Conservation (phyloP, 1,139 yeast species). For the Arxiozyma telluris region DNA sequence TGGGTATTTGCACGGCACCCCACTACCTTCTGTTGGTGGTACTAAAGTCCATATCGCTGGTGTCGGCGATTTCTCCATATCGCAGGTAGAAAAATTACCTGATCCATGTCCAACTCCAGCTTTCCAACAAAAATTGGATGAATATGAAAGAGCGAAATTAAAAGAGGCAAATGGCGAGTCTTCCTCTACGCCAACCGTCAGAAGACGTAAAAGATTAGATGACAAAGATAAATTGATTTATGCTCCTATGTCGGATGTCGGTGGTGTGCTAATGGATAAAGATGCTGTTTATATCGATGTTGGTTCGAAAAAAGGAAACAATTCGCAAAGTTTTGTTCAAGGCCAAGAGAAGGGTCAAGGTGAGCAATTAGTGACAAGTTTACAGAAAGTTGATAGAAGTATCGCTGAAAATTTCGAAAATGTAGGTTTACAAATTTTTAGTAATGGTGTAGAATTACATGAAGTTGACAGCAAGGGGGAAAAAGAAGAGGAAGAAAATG, state of each 20-base stretch:
- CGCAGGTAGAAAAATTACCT: slow-evolving; percentile 77
- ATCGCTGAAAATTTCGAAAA: slow-evolving; percentile 56
- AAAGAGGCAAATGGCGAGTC: slow-evolving; percentile 37
- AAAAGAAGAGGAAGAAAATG: slow-evolving; percentile 30
- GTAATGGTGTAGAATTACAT: slow-evolving; percentile 46
- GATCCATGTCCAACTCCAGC: slow-evolving; percentile 99
- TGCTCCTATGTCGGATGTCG: slow-evolving; percentile 99
- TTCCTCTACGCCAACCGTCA: slow-evolving; percentile 44
- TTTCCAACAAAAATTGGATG: slow-evolving; percentile 78
- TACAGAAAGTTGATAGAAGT: slow-evolving; percentile 61
- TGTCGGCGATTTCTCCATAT: slow-evolving; percentile 76
- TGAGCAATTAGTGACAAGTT: slow-evolving; percentile 71
- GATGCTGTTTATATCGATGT: slow-evolving; percentile 96
- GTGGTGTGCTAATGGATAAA: slow-evolving; percentile 92
- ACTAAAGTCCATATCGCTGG: slow-evolving; percentile 93
- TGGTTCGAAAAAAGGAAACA: slow-evolving; percentile 38
- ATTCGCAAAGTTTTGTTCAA: slow-evolving; percentile 45
- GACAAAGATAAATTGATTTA: slow-evolving; percentile 90
- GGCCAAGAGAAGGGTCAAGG: slow-evolving; percentile 72
- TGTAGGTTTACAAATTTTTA: slow-evolving; percentile 67
- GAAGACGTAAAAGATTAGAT: slow-evolving; percentile 82
- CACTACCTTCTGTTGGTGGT: slow-evolving; percentile 53
- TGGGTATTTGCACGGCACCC: slow-evolving; percentile 93
- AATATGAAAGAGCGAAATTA: slow-evolving; percentile 54
- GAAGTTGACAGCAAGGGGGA: slow-evolving; percentile 35